Percentiles rank a stretch among this genome's conserved stretches.
Conservation (phyloP, 805 yeast genomes). For the Nakazawaea wyomingensis region DNA sequence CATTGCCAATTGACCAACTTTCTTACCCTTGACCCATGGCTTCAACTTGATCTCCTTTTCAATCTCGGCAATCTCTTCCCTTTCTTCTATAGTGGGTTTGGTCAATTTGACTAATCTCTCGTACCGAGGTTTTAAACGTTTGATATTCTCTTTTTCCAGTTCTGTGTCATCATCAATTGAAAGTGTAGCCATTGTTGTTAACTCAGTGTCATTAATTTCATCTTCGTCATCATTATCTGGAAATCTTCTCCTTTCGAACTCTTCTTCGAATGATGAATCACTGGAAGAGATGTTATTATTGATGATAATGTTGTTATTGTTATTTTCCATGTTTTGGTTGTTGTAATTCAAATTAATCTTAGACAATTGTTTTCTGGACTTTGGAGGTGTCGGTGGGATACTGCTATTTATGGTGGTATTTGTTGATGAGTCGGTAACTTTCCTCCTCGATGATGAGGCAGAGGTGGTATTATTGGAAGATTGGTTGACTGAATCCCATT, state of each 20-base stretch:
- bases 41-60: slow-evolving; percentile 8
- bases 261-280: neutral
- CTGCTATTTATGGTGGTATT: too few relatives aligned
- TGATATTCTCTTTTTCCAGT: neutral
- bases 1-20: slow-evolving; percentile 45
- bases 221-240: neutral
- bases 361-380: slow-evolving; percentile 3
- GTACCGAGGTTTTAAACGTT: slow-evolving; percentile 1
- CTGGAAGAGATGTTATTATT: neutral
- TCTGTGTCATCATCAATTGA: neutral
- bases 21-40: slow-evolving; percentile 40
- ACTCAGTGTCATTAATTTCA: neutral
- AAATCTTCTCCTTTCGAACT: neutral
- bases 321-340: neutral
- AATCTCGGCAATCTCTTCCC: neutral
- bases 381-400: slow-evolving; percentile 5
- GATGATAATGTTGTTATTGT: neutral
- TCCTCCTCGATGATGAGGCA: neutral
- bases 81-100: slow-evolving; percentile 1
- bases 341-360: neutral
- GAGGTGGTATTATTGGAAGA: neutral
- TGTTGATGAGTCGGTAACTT: neutral
- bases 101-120: slow-evolving; percentile 11
- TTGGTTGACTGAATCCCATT: neutral
- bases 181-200: too few relatives aligned